Conservation (phyloP, 2,329 filamentous ascomycete genomes). For the Ophiostoma tasmaniense region DNA sequence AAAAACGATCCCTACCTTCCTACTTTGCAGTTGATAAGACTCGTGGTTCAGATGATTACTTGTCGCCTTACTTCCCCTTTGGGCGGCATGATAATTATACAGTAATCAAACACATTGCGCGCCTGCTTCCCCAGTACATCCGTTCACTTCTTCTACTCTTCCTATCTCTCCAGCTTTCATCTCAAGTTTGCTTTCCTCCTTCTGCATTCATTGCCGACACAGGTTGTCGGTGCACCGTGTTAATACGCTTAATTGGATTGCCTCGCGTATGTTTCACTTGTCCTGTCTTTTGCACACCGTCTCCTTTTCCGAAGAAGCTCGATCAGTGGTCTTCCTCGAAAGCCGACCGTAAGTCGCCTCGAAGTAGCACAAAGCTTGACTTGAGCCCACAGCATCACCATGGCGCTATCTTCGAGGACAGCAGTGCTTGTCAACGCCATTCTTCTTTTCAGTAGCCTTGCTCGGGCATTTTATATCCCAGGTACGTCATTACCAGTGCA, state of each 20-base stretch:
- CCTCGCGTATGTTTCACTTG: not conserved
- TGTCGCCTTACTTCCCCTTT: not conserved
- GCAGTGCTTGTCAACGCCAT: constrained; percentile 36
- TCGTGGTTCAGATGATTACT: not conserved
- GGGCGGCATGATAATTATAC: not conserved
- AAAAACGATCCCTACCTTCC: not conserved
- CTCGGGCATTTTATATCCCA: constrained; percentile 74
- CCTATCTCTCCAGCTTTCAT: not conserved
- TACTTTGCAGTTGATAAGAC: not conserved
- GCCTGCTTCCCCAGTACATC: too few species aligned
- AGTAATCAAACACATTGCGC: not conserved
- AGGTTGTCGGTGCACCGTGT: not conserved
- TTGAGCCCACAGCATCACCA: not conserved
- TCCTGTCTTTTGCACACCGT: not conserved
- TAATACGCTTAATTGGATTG: not conserved
- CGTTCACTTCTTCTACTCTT: not conserved
- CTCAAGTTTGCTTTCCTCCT: too few species aligned
- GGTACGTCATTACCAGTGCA: constrained; percentile 43
- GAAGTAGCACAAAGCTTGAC: not conserved
- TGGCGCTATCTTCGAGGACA: constrained; percentile 30
- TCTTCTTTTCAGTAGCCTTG: constrained; percentile 34
- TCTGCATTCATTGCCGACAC: not conserved
- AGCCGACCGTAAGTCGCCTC: too few species aligned
- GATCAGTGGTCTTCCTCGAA: not conserved
- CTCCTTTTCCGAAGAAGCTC: not conserved